Base-by-base conservation (phyloP, 495 filamentous ascomycete species). In the Viridothelium virens region DNA sequence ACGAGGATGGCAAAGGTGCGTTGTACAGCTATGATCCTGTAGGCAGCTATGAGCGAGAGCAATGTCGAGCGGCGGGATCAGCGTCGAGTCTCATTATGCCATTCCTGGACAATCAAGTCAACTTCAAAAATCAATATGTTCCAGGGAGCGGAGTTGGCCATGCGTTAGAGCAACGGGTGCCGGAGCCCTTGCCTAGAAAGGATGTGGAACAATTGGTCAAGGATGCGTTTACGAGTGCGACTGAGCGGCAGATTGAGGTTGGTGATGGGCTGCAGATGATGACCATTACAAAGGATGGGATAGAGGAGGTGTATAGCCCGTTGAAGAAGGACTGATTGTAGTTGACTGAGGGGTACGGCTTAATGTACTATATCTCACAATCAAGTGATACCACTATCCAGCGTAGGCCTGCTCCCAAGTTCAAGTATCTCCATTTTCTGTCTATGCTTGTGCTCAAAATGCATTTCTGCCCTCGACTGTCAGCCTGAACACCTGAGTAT, bases 61-160 rank as follows among this genome's bases (percentile, higher is more conserved):
- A 93, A 78, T 97, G 95, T 79, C 87, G 92, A 44, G 92, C 95
- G 25, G 94, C 91, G 25, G 94, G 94, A 65, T 91, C 94, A n/a
- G 94, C 95, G 38, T 89, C 91, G 46, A 96, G 91, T 70, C 80
- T 98, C 79, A 98, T 98, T 76, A 97, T 97, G 89, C 94, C 94
- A 3, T 97, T 98, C 82, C 81, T 98, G 75, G 94, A 98, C 77
- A 98, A 97, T 75, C 95, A 98, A 77, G 94, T 98, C 80, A 97
- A 97, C 79, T 94, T 91, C 83, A 97, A 97, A 83, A 98, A 98
- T 76, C 94, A 97, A 80, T 95, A 96, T 76, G 81, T 91, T 37
- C 94, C 94, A 10, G 88, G 86, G n/a, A 91, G 89, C 71, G 91
- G 90, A 64, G 85, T 84, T 70, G 92, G 92, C 47, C 89, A 94